Evolutionary conservation across 2,329 filamentous ascomycete genomes (phyloP), one percentile per base, ranked within the genome.

Genomic region (Trichoderma sp.): DNA sequence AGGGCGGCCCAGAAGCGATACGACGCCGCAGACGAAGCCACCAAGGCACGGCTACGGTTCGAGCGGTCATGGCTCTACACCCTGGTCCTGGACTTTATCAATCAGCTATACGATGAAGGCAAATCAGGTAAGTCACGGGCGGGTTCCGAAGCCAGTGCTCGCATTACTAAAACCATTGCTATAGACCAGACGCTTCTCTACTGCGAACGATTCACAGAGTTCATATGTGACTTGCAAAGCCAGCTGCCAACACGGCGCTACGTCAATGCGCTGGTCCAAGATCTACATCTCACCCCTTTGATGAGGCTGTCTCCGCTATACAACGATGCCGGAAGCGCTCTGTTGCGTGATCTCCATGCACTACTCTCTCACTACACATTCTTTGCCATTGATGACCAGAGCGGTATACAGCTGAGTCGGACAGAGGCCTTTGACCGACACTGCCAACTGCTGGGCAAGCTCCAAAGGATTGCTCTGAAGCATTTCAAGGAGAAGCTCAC

Each of bases 51-150:
- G 62, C 80, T 98, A 69, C 88, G 91, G 26, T 97, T 99, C 71
- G 95, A 99, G 77, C 86, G 96, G 63, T 91, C 91, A 51, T 99
- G 95, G 96, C 83, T 99, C 12, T 97, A 93, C 74, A 90, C 91
- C 3, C 82, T 98, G 70, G 80, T 95, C 0, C 78, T 97, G 39
- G 90, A 96, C 72, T 97, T 98, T 71, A 74, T 97, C 34, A 84
- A 88, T 67, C 82, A 89, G 62, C 78, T 97, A 10, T 91, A 96
- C 74, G 80, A 82, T 26, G 78, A 80, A 19, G 80, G 79, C 55
- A 82, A 82, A 67, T 69, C 78, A 74, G 81, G 82, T 83, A 72
- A 67, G 77, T 48, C n/a, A 19, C 19, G 3, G n/a, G 7, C 17
- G 15, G 24, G 9, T 0, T 43, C 14, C 14, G 30, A 3, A 17